Conservation (phyloP, 2,329 filamentous ascomycete genomes). For the Coniosporium uncinatum region DNA sequence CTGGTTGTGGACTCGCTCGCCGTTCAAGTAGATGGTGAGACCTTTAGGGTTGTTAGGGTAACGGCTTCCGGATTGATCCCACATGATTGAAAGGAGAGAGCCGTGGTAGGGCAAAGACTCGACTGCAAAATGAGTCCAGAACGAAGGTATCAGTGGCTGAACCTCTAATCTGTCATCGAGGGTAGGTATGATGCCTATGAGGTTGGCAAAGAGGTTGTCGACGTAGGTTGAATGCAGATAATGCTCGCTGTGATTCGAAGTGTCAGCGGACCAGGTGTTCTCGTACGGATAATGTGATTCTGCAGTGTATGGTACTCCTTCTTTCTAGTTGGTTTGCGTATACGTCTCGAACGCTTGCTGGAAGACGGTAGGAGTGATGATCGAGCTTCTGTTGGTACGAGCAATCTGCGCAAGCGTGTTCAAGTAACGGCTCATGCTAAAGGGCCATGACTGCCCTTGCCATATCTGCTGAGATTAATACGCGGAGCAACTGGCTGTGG, state of each 20-base stretch:
- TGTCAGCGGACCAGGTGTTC: constrained; percentile 27
- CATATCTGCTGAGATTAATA: constrained; percentile 18
- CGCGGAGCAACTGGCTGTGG: background rate
- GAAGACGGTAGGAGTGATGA: constrained; percentile 30
- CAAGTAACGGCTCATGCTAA: constrained; percentile 32
- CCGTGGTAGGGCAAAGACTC: constrained; percentile 38
- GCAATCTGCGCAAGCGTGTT: constrained; percentile 30
- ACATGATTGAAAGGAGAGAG: constrained; percentile 31
- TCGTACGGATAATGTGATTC: constrained; percentile 35
- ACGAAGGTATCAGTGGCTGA: constrained; percentile 29
- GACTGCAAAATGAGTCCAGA: constrained; percentile 31
- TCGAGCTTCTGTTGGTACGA: constrained; percentile 15
- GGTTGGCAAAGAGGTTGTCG: constrained; percentile 37
- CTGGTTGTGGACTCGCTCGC: constrained; percentile 19
- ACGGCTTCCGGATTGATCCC: constrained; percentile 28
- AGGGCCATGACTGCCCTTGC: constrained; percentile 42
- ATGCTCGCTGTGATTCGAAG: constrained; percentile 32
- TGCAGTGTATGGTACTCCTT: constrained; percentile 35
- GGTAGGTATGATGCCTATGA: constrained; percentile 33
- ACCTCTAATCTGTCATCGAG: constrained; percentile 29
- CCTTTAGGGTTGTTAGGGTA: constrained; percentile 25
- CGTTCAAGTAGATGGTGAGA: constrained; percentile 30
- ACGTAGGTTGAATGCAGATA: constrained; percentile 39
- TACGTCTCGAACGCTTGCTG: constrained; percentile 29
- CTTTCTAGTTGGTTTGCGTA: constrained; percentile 31